Base-by-base conservation (phyloP, 768 basidiomycete species). In the Mycena vulgaris region DNA sequence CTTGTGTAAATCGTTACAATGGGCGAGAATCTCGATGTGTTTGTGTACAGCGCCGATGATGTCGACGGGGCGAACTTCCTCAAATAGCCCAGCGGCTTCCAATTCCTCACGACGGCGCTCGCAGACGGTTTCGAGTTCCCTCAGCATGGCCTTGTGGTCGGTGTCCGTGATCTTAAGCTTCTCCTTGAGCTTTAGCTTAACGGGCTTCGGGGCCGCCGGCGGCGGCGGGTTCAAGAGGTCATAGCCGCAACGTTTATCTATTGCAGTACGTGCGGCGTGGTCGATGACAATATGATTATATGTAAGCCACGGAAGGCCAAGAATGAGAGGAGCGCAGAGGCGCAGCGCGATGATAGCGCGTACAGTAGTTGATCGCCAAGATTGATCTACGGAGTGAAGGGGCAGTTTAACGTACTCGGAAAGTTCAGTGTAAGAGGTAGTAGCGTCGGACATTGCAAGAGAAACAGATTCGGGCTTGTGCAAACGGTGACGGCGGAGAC, bases 241-340 rank as follows among this genome's bases (percentile, higher is more conserved):
- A n/a, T 8, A 47, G 13, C 17, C 17, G 21, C 45, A 47, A 14
- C 45, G 11, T 47, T 47, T 47, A n/a, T 47, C 45, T 19, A 47
- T 47, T 14, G 17, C 45, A 8, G 45, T 47, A 5, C 45, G 45
- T 7, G 21, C 11, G 11, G 13, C 45, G 21, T 47, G 45, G 17
- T 47, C 45, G 17, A 47, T 16, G 17, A 59, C 57, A n/a, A 61
- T 61, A 7, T 61, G 27, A 61, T 61, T 61, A n/a, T 17, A 10
- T 1, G 19, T 3, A 2, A 61, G 59, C 59, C 59, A 61, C 10
- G 59, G 59, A 2, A 61, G n/a, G 45, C 59, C 59, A 14, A 61
- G 47, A 31, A 61, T n/a, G 27, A 61, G 16, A 23, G 59, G 59
- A 1, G 59, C 28, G n/a, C 59, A 61, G 19, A 61, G 59, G 28